phyloP scores from a whole-genome alignment of 208 protist genomes.

The Trypanosoma vivax region DNA sequence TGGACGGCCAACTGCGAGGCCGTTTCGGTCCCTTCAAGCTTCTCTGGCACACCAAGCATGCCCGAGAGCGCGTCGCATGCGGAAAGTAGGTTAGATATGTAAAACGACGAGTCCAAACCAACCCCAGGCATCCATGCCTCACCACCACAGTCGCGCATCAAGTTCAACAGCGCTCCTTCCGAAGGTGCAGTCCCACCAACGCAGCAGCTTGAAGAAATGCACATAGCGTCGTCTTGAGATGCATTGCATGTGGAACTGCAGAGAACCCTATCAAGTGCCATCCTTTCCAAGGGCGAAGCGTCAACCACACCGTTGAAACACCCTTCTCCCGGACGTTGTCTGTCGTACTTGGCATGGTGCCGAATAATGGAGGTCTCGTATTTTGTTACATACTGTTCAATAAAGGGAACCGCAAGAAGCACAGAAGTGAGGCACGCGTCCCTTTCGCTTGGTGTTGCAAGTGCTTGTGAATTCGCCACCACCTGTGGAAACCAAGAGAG shows the following conservation, averaged over 20 bases:
- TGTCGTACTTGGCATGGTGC: constrained; percentile 7
- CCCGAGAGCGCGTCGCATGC: constrained; percentile 30
- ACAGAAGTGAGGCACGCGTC: constrained; percentile 5
- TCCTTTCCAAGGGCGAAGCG: constrained; percentile 9
- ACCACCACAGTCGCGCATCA: not conserved
- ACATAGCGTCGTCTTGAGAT: too few species aligned
- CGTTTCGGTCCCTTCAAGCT: not conserved
- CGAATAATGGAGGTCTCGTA: constrained; percentile 12
- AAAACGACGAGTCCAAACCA: constrained; percentile 28
- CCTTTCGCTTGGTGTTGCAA: constrained; percentile 4
- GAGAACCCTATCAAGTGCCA: constrained; percentile 1
- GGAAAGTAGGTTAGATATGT: constrained; percentile 27
- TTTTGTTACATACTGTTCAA: constrained; percentile 9
- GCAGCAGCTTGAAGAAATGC: too few species aligned
- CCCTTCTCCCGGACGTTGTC: not conserved
- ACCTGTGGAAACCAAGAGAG: constrained; percentile 9
- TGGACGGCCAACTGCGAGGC: constrained; percentile 9
- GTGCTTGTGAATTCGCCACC: constrained; percentile 7
- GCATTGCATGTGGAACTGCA: not conserved
- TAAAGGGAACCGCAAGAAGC: constrained; percentile 11
- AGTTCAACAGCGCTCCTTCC: too few species aligned
- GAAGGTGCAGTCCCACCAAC: too few species aligned
- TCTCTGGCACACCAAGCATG: constrained; percentile 14
- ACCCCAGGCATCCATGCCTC: constrained; percentile 24
- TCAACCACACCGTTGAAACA: constrained; percentile 1